Base-by-base conservation (phyloP, 345 rosid genomes). In the Turnera subulata region DNA sequence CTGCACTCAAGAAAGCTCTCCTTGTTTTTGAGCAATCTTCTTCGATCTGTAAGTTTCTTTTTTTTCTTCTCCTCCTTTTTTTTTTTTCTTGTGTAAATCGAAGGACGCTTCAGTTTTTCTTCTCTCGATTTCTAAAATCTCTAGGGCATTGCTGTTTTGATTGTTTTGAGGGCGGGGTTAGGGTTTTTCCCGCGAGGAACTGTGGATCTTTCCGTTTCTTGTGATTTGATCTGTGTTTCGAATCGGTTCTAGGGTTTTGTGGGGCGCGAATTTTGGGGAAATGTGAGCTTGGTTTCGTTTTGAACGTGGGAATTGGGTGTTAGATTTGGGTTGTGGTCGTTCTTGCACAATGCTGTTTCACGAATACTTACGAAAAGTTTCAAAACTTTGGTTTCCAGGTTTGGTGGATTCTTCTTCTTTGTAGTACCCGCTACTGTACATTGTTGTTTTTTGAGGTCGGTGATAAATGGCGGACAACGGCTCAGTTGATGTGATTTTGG, bases 401-500 rank as follows among this genome's bases (percentile, higher is more conserved):
- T 53, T 49, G 29, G 42, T 72, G 45, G 58, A 40, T 39, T 46
- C 45, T 56, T 67, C 66, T 29, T n/a, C n/a, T n/a, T 70, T 57
- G 59, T 53, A 61, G 59, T 67, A 53, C 40, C 53, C 50, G 39
- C 62, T 61, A 63, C 8, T 3, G 5, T 29, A 8, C 35, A 58
- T 65, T 18, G 47, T 46, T n/a, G n/a, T 64, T 33, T 57, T 20
- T 61, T 51, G 69, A 50, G 40, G 70, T 72, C 35, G 35, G 35
- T 70, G 53, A 65, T 18, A n/a, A 40, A 90, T 94, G 99, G 76
- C 81, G 48, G 95, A 85, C 47, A 25, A 78, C 32, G 55, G 80
- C 67, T 81, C 91, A 5, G 77, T 85, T 46, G 95, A 90, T 67
- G 82, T 71, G 70, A 88, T 94, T 68, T 61, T 94, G 60, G 91